Conservation (phyloP, 305 asterid genomes). For the Plantago rigida region DNA sequence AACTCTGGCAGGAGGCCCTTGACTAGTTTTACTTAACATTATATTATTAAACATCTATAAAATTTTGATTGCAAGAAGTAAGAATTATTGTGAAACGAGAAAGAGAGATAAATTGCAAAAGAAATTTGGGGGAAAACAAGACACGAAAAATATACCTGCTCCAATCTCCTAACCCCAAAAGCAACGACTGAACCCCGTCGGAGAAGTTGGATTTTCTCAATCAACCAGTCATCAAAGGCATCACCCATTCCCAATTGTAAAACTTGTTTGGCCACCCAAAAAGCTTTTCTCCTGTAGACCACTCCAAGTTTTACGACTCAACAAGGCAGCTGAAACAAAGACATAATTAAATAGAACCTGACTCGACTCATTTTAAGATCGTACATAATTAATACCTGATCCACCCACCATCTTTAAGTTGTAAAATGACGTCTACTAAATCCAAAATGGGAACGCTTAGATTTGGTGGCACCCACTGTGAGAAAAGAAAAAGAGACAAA, state of each 20-base stretch:
- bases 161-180: slow-evolving; percentile 70
- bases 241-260: slow-evolving; percentile 98
- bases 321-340: slow-evolving; percentile 24
- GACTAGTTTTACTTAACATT: no score
- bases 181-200: slow-evolving; percentile 88
- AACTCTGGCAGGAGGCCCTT: no score
- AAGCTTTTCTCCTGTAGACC: slow-evolving; percentile 75
- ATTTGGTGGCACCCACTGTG: slow-evolving; percentile 94
- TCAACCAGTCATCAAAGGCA: slow-evolving; percentile 97
- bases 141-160: slow-evolving; percentile 52
- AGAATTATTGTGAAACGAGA: slow-evolving; percentile 6
- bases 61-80: not conserved
- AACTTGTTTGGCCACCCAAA: slow-evolving; percentile 96
- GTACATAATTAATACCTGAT: slow-evolving; percentile 51
- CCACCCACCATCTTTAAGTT: slow-evolving; percentile 99
- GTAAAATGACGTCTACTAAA: slow-evolving; percentile 81
- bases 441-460: slow-evolving; percentile 71
- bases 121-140: slow-evolving; percentile 1
- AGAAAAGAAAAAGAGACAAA: slow-evolving; percentile 28
- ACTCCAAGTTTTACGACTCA: slow-evolving; percentile 25
- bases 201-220: slow-evolving; percentile 75
- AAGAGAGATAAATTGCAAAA: slow-evolving; percentile 17
- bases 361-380: slow-evolving; percentile 18
- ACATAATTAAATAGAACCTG: slow-evolving; percentile 16
- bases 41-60: no score